phyloP scores from a whole-genome alignment of 441 rosid genomes.

The Erodium texanum region DNA sequence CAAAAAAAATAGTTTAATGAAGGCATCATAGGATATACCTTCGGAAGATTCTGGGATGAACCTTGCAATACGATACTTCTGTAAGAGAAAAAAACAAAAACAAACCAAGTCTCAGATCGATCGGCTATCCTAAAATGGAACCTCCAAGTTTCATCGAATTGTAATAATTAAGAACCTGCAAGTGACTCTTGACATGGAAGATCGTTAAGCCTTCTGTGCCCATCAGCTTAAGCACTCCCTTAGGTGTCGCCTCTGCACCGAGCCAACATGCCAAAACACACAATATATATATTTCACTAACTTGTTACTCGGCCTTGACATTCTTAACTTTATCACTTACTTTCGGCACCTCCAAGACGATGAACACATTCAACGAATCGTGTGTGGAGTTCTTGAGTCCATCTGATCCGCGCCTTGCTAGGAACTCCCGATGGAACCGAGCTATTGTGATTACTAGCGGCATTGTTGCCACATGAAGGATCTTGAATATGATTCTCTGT shows the following conservation, averaged over 20 bases:
- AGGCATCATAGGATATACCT: constrained; percentile 13
- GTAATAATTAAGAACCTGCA: constrained; percentile 34
- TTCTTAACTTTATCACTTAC: constrained; percentile 15
- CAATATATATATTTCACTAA: not conserved
- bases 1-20: not conserved
- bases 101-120: not conserved
- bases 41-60: constrained; percentile 16
- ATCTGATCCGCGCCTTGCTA: constrained; percentile 26
- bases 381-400: constrained; percentile 32
- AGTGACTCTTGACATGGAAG: constrained; percentile 36
- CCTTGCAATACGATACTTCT: constrained; percentile 5
- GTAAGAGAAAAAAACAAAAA: not conserved
- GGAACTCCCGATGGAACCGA: constrained; percentile 10
- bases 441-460: not conserved
- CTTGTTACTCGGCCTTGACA: not conserved
- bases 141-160: too few species aligned
- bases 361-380: constrained; percentile 28
- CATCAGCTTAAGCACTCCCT: constrained; percentile 30
- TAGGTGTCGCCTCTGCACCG: constrained; percentile 42
- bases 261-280: constrained; percentile 1
- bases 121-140: not conserved
- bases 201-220: constrained; percentile 27
- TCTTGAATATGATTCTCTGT: not conserved
- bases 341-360: constrained; percentile 33
- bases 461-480: not conserved